Evolutionary conservation across 495 filamentous ascomycete species (phyloP), one percentile per base, ranked within the genome.

Genomic region (Lophiotrema nucula): DNA sequence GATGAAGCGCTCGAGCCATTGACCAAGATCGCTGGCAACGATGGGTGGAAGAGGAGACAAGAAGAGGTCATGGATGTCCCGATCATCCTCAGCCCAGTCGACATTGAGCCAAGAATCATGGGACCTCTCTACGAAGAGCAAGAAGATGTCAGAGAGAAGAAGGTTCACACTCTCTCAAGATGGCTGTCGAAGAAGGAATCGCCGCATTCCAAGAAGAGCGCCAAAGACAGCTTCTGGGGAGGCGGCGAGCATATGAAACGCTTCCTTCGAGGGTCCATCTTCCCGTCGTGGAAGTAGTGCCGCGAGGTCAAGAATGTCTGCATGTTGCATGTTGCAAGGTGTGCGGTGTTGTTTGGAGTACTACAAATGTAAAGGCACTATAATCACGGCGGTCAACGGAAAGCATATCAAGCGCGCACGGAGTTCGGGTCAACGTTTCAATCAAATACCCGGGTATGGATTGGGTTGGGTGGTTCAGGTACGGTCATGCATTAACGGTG

Each of bases 1-100:
- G 86, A 91, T 52, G 84, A 88, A 43, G 88, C 87, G 1, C 76
- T 90, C 2, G 81, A 79, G 26, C 85, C 86, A 2, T 69, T 91
- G 55, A 82, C 80, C 44, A 69, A 69, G 51, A 78, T 78, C 56
- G 79, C 74, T 66, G 81, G 81, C 50, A 79, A 44, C 59, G 76
- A 75, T 52, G 69, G 58, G 52, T 85, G 72, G 79, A 79, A 74
- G 71, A 72, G 67, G 59, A 71, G 67, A 53, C 73, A 74, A n/a
- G 71, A 77, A 60, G 77, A 68, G 47, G 62, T 67, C 27, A 70
- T 70, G 68, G 68, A 70, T 50, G 68, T 70, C 16, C 68, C 68
- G 3, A 38, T 70, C 22, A 53, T 70, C 12, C 54, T 68, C n/a
- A 61, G 47, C 25, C 65, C 65, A 1, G 49, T 61, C 18, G 54